Conservation (phyloP, 140 eudicot species). For the Flaveria floridana region DNA sequence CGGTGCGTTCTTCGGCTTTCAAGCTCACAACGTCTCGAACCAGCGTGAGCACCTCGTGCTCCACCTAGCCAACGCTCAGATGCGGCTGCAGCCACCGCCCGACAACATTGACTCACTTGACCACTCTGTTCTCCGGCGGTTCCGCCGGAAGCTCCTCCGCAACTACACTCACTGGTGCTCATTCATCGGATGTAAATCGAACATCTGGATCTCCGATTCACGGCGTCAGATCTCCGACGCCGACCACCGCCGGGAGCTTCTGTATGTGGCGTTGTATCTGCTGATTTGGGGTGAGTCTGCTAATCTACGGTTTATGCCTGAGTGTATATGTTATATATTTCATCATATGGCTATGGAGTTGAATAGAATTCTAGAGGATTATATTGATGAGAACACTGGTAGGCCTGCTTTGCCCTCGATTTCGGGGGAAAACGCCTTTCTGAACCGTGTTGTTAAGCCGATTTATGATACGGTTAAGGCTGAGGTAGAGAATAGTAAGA, state of each 20-base stretch:
- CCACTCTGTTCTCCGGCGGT: conserved; percentile 56
- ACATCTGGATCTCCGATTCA: conserved; percentile 69
- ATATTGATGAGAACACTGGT: conserved; percentile 90
- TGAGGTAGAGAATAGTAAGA: conserved; percentile 67
- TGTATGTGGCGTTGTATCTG: conserved; percentile 61
- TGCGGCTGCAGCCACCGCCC: conserved; percentile 81
- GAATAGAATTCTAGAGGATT: conserved; percentile 78
- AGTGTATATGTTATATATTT: conserved; percentile 70
- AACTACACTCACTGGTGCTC: conserved; percentile 87
- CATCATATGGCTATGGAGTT: conserved; percentile 84
- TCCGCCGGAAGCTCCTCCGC: conserved; percentile 52
- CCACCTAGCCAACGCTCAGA: conserved; percentile 83
- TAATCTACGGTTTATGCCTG: conserved; percentile 73
- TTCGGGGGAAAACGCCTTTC: conserved; percentile 69
- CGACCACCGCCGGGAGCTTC: conserved; percentile 63
- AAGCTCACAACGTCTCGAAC: conserved; percentile 59
- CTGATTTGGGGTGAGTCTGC: conserved; percentile 95
- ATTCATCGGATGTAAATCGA: conserved; percentile 57
- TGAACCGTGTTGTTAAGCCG: conserved; percentile 58
- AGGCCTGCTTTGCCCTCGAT: conserved; percentile 65
- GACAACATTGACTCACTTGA: conserved; percentile 71
- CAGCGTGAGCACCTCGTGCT: conserved; percentile 85
- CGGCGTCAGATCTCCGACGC: conserved; percentile 41
- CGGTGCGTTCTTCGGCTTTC: conserved; percentile 79
- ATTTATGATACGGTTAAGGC: conserved; percentile 63